Evolutionary conservation across 2,329 filamentous ascomycete genomes (phyloP).

Genomic region (Xylaria sp.): DNA sequence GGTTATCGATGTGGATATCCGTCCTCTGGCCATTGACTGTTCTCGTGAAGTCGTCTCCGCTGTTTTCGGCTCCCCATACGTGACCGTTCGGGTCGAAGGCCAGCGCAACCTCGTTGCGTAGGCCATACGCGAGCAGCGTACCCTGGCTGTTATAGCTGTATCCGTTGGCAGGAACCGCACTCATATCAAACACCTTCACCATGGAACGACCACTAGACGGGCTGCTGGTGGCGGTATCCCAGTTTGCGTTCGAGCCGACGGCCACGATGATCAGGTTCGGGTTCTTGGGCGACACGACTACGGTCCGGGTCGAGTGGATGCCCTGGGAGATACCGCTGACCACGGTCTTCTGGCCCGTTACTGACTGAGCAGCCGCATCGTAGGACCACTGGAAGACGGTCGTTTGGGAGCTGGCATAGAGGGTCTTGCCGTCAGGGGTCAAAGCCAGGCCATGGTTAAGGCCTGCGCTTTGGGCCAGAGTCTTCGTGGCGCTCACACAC

Average conservation of each 20-base stretch:
- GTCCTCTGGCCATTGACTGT: conserved; percentile 42
- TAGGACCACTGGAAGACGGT: conserved; percentile 60
- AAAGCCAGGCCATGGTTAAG: conserved; percentile 49
- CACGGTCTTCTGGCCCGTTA: conserved; percentile 46
- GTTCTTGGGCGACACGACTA: conserved; percentile 53
- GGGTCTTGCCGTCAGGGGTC: conserved; percentile 42
- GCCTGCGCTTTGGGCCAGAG: conserved; percentile 26
- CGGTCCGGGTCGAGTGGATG: conserved; percentile 60
- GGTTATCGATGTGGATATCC: conserved; percentile 64
- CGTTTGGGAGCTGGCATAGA: conserved; percentile 50
- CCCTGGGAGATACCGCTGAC: conserved; percentile 55
- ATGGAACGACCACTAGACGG: conserved; percentile 55
- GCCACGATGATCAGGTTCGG: conserved; percentile 58
- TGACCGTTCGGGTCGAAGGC: conserved; percentile 43
- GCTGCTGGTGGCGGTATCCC: conserved; percentile 52
- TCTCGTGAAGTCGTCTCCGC: conserved; percentile 59
- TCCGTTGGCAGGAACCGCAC: conserved; percentile 27
- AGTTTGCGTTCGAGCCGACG: conserved; percentile 57
- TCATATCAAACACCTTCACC: conserved; percentile 51
- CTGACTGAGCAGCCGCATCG: conserved; percentile 47
- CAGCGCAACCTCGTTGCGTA: conserved; percentile 65
- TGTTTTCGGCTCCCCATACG: conserved; percentile 62
- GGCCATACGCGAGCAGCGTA: conserved; percentile 52
- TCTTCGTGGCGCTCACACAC: conserved; percentile 34
- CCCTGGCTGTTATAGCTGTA: conserved; percentile 47